Evolutionary conservation across 768 basidiomycete species (phyloP), one percentile per base, ranked within the genome.

Genomic region (Boletus sp.): DNA sequence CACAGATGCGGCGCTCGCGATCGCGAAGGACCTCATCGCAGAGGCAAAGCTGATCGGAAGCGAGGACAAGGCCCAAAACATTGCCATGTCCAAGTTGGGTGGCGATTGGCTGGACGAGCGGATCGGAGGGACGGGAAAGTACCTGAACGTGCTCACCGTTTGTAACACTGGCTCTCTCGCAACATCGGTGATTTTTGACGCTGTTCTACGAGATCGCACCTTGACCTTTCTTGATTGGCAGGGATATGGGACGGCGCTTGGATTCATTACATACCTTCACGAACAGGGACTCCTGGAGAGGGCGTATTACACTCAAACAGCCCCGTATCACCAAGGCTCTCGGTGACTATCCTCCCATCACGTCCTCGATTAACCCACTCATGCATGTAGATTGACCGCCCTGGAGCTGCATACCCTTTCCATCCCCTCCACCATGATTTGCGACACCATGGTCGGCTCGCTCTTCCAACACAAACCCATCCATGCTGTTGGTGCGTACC

Each of bases 141-240:
- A 76, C 39, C 71, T 97, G 56, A 94, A 91, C 67, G 83, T 96
- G 18, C 76, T 97, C 71, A 97, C 95, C 15, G 92, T 98, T 11
- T 98, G 95, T 76, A 98, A 98, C 71, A 98, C 95, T n/a, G 95
- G 95, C 5, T 92, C 90, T 24, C 80, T 98, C 60, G 95, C 96
- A 1, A 97, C 94, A 10, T 96, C 94, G 32, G 94, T 94, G 50
- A 47, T 18, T 45, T 24, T 35, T 52, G 28, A 29, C 2, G 8
- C 5, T 37, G 7, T 57, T 39, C 40, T 64, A 47, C 53, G 51
- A 50, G 32, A 45, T 47, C 44, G 10, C 17, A 47, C 15, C 15
- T 33, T 54, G 42, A 42, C 46, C 42, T 40, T 17, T 33, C 35
- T 47, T 35, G 52, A 53, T n/a, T 63, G n/a, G 42, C 32, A 95